phyloP scores from a whole-genome alignment of 1,139 yeast genomes.

The Candida albicans region DNA sequence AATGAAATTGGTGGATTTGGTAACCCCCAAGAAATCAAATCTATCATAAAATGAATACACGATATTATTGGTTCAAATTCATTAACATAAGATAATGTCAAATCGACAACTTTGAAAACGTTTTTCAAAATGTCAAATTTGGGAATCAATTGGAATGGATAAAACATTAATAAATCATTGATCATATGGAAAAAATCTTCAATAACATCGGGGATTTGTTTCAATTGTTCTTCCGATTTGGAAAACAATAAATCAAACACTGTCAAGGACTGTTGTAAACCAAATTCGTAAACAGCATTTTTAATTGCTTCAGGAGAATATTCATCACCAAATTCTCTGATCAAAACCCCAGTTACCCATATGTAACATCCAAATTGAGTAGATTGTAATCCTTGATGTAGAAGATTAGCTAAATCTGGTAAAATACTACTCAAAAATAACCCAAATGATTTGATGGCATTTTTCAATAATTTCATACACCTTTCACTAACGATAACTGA shows the following conservation, averaged over 20 bases:
- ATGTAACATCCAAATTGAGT: conserved; percentile 80
- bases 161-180: conserved; percentile 76
- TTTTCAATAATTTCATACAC: conserved; percentile 64
- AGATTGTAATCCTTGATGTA: conserved; percentile 66
- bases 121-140: conserved; percentile 58
- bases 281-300: conserved; percentile 48
- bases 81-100: conserved; percentile 53
- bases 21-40: conserved; percentile 81
- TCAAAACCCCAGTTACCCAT: conserved; percentile 86
- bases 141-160: conserved; percentile 63
- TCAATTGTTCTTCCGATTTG: conserved; percentile 25
- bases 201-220: conserved; percentile 67
- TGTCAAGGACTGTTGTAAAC: conserved; percentile 43
- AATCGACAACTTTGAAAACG: conserved; percentile 60
- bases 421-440: conserved; percentile 64
- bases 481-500: conserved; percentile 70
- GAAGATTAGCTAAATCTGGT: conserved; percentile 59
- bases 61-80: conserved; percentile 73
- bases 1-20: conserved; percentile 77
- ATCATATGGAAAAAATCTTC: conserved; percentile 90
- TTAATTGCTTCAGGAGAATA: conserved; percentile 35
- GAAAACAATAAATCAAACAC: conserved; percentile 38
- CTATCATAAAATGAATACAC: conserved; percentile 74
- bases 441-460: conserved; percentile 66
- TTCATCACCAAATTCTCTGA: conserved; percentile 76